Conservation (phyloP, 139 green algal species). For the Picochlorum sp. region DNA sequence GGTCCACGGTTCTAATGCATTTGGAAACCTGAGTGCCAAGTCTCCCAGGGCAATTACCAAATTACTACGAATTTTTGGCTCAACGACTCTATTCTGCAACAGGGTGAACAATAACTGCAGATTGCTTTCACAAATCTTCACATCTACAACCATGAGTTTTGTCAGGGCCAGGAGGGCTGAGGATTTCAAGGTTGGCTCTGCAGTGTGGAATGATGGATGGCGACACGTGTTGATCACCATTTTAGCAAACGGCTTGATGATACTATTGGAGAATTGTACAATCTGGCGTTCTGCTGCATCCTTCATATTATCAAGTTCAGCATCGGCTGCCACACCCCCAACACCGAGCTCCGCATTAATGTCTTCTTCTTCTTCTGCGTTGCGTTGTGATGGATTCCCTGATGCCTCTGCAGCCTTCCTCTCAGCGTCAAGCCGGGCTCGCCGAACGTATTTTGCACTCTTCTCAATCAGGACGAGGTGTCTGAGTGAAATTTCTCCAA, state of each 20-base stretch:
- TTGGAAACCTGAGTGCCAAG: constrained; percentile 84
- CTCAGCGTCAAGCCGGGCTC: constrained; percentile 34
- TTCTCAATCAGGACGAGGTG: constrained; percentile 72
- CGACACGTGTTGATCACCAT: constrained; percentile 39
- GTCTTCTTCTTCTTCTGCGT: constrained; percentile 36
- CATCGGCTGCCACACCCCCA: constrained; percentile 50
- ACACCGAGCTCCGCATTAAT: constrained; percentile 58
- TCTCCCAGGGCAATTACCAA: constrained; percentile 82
- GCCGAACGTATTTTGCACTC: constrained; percentile 45
- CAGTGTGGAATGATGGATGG: constrained; percentile 22
- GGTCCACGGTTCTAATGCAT: constrained; percentile 90
- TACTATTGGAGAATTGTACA: constrained; percentile 19
- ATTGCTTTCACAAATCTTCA: constrained; percentile 67
- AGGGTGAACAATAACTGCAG: constrained; percentile 67
- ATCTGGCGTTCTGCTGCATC: constrained; percentile 56
- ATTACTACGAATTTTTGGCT: constrained; percentile 54
- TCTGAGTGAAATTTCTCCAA: constrained; percentile 68
- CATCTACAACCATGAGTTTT: constrained; percentile 86
- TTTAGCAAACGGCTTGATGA: constrained; percentile 51
- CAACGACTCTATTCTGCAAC: constrained; percentile 38
- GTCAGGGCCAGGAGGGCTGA: constrained; percentile 72
- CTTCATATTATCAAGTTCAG: constrained; percentile 62
- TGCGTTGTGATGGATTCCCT: constrained; percentile 11
- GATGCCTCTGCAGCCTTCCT: constrained; percentile 32
- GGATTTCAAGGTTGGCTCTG: constrained; percentile 39